These are phyloP conservation scores for Dioscorea zingiberensis DNA, from an alignment of 106 monocot genomes.

Conservation along the genomic window DNA sequence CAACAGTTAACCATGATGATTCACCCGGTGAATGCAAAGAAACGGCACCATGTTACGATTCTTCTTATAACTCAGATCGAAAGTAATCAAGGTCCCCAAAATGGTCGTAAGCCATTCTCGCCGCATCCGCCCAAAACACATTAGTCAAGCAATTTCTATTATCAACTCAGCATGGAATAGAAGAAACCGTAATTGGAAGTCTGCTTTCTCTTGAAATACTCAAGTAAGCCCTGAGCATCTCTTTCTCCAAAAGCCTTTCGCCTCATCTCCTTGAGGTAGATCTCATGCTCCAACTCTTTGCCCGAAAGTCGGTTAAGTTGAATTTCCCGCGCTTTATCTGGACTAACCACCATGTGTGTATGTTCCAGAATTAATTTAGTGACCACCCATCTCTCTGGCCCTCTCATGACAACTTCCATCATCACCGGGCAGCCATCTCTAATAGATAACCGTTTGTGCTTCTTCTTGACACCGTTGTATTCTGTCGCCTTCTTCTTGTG, in stretches of 20 bases:
- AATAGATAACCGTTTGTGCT: conserved; percentile 55
- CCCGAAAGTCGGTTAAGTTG: conserved; percentile 36
- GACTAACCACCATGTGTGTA: conserved; percentile 53
- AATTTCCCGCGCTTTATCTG: conserved; percentile 45
- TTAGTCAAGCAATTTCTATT: conserved; percentile 45
- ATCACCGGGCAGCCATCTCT: conserved; percentile 69
- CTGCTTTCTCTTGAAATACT: conserved; percentile 55
- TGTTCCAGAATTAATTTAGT: conserved; percentile 61
- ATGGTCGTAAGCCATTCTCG: conserved; percentile 45
- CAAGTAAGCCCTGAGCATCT: conserved; percentile 53
- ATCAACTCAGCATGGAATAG: conserved; percentile 58
- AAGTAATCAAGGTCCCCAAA: conserved; percentile 71
- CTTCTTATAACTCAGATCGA: conserved; percentile 57
- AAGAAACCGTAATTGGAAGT: conserved; percentile 54
- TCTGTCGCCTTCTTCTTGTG: conserved; percentile 56
- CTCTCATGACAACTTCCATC: conserved; percentile 69
- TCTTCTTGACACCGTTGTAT: conserved; percentile 33
- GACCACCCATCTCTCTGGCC: conserved; percentile 51
- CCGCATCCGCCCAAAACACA: conserved; percentile 57
- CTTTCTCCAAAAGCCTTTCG: conserved; percentile 46
- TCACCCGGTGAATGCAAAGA: conserved; percentile 53
- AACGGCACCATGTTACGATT: conserved; percentile 55
- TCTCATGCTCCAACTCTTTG: conserved; percentile 35
- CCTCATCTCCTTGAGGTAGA: conserved; percentile 41
- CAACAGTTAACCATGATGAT: conserved; percentile 53